These are phyloP conservation scores for Beauveria medogensis DNA, from an alignment of 2,329 filamentous ascomycete genomes.

Conservation along the genomic window DNA sequence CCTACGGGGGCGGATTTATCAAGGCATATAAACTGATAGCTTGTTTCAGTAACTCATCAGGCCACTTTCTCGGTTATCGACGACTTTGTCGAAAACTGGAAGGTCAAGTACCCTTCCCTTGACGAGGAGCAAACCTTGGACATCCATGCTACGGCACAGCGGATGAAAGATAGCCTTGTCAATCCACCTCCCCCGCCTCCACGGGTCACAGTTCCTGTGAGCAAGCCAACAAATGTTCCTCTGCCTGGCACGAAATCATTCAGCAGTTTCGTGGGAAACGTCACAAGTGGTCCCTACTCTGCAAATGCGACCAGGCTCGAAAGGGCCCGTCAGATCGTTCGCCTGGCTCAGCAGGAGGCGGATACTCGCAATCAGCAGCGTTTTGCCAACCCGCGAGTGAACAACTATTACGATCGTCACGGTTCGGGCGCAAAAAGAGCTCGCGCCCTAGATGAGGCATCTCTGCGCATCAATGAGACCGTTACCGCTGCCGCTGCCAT, in stretches of 20 bases:
- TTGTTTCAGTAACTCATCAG: neutral
- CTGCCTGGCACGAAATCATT: neutral
- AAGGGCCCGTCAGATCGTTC: conserved; percentile 32
- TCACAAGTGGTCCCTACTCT: conserved; percentile 7
- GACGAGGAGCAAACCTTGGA: neutral
- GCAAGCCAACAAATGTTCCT: conserved; percentile 4
- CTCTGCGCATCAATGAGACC: conserved; percentile 3
- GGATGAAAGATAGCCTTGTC: neutral
- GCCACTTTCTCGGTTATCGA: neutral
- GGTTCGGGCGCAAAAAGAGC: neutral
- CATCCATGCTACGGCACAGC: neutral
- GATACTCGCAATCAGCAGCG: neutral
- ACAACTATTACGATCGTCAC: conserved; percentile 3
- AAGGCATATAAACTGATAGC: neutral
- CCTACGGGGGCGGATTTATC: neutral
- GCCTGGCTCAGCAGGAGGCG: conserved; percentile 8
- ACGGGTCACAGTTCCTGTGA: neutral
- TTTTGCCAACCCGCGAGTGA: neutral
- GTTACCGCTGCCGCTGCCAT: conserved; percentile 2
- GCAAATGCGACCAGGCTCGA: conserved; percentile 37
- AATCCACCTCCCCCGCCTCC: neutral
- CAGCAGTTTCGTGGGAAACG: neutral
- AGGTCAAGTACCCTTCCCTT: neutral
- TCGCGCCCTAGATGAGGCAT: neutral
- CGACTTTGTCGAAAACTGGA: neutral